Base-by-base conservation (phyloP, 108 stramenopile genomes). In the Cafeteria roenbergensis region DNA sequence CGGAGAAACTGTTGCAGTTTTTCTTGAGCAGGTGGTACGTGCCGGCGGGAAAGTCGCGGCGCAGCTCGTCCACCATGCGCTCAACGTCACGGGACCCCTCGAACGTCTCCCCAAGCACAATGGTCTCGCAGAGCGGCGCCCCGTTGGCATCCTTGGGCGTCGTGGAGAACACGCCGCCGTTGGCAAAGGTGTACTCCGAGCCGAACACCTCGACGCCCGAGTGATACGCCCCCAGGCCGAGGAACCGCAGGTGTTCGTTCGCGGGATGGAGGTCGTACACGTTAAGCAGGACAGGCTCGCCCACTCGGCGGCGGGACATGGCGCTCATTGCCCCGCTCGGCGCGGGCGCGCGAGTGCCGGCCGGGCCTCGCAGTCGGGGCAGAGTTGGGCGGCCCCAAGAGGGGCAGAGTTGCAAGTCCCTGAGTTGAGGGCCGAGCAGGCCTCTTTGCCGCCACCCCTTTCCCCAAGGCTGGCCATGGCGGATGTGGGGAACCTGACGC, bases 1-100 rank as follows among this genome's bases (percentile, higher is more conserved):
- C 57, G 6, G 57, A 6, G 17, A 57, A 57, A 33, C 17, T 6
- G 17, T 57, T 57, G 33, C 57, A 57, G 17, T 57, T 57, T 57
- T 57, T 57, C 31, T 31, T 57, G 31, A 12, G 17, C 33, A 57
- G 14, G 33, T 57, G 6, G 33, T 57, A 57, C 6, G 57, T 33
- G 57, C 33, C 33, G 14, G 6, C 57, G 6, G 6, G 31, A 17
- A 57, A 57, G 12, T 6, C 31, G 17, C 17, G 12, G 14, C 57
- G 30, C 31, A 57, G 57, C 33, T 6, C 57, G 57, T 57, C 57
- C 6, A 57, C 14, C 33, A 57, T 17, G 12, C 57, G 31, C 12
- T 57, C 57, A 57, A 57, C 30, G 30, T 57, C 57, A 17, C 57
- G 6, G 12, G 42, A 17, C 12, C 42, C 42, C 6, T 12, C 12